A percentile compares a stretch with the other conserved stretches of the same genome.
Conservation (phyloP, 2,329 filamentous ascomycete species). For the Pyrenophora graminea region DNA sequence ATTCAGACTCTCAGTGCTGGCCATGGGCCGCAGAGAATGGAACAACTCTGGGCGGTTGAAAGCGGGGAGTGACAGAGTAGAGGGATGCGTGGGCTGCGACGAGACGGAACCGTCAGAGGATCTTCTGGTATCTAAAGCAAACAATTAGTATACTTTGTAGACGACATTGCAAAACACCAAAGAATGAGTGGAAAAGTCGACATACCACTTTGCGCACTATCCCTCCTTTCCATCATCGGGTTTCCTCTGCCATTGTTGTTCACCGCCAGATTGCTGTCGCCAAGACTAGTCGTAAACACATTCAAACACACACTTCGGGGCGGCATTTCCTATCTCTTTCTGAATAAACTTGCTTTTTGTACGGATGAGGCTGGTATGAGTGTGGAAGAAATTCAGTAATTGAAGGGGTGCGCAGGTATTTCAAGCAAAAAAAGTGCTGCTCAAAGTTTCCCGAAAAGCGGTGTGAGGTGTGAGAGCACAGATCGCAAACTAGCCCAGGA, state of each 20-base stretch:
- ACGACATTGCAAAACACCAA: neutral
- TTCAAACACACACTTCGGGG: conserved; percentile 44
- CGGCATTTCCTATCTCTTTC: conserved; percentile 35
- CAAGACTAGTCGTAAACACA: conserved; percentile 42
- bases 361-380: conserved; percentile 14
- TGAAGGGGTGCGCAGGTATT: conserved; percentile 24
- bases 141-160: conserved; percentile 11
- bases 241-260: conserved; percentile 22
- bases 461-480: conserved; percentile 45
- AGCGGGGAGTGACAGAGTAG: conserved; percentile 23
- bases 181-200: neutral
- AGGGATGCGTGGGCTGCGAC: conserved; percentile 19
- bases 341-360: conserved; percentile 16
- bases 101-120: conserved; percentile 30
- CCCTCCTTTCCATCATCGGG: conserved; percentile 28
- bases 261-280: conserved; percentile 35
- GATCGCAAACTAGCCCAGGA: conserved; percentile 36
- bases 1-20: conserved; percentile 31
- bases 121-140: conserved; percentile 22
- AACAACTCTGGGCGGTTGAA: conserved; percentile 33
- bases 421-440: conserved; percentile 33
- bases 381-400: conserved; percentile 7
- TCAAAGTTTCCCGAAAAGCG: conserved; percentile 42
- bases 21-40: conserved; percentile 28
- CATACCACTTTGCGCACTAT: conserved; percentile 38